Percentiles rank a stretch among this genome's conserved stretches.
Evolutionary conservation across 73 alveolate genomes (phyloP).

Genomic region (Tetrahymena borealis): DNA sequence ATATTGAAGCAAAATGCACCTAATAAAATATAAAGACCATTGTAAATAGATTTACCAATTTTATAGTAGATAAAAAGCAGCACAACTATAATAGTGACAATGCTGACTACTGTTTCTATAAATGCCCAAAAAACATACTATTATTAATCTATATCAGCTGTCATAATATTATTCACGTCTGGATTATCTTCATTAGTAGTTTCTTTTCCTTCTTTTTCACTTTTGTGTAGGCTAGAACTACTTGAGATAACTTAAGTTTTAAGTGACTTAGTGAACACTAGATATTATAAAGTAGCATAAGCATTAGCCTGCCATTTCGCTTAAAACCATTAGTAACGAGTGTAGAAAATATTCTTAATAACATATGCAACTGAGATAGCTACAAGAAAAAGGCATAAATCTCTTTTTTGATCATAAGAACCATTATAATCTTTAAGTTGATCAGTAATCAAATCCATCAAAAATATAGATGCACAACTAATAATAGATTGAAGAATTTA

Average conservation of each 20-base stretch:
- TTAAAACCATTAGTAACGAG: neutral
- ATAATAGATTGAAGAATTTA: neutral
- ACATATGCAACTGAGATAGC: neutral
- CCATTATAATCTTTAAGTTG: neutral
- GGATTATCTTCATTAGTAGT: conserved; percentile 28
- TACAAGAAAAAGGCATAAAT: neutral
- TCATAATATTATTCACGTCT: conserved; percentile 21
- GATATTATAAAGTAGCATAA: neutral
- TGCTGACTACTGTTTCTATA: neutral
- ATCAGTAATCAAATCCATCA: neutral
- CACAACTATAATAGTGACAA: neutral
- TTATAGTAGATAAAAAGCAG: neutral
- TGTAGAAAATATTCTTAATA: neutral
- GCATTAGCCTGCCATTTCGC: neutral
- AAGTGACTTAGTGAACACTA: neutral
- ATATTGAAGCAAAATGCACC: conserved; percentile 1
- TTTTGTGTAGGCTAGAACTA: neutral
- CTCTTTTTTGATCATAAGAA: neutral
- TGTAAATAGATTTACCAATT: conserved; percentile 16
- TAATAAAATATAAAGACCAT: conserved; percentile 10
- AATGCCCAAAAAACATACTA: conserved; percentile 17
- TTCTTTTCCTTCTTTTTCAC: neutral
- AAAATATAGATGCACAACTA: neutral
- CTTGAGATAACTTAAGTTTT: neutral
- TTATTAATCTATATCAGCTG: conserved; percentile 30